Conservation (phyloP, 108 stramenopile genomes). For the Aurantiochytrium sp. region DNA sequence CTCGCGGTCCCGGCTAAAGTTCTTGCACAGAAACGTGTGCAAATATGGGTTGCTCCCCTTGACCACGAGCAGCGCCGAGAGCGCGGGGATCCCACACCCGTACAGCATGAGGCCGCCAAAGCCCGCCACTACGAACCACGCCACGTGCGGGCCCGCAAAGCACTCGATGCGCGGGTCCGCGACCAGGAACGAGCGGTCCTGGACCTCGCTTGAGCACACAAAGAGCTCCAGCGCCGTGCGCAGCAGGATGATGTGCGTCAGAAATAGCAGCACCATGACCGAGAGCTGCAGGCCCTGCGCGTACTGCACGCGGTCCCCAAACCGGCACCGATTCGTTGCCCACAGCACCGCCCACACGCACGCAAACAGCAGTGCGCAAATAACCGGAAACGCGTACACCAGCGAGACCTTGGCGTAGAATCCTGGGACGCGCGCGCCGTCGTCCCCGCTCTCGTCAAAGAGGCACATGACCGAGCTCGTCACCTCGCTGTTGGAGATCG, state of each 20-base stretch:
- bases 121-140: background rate
- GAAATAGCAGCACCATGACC: background rate
- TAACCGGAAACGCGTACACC: background rate
- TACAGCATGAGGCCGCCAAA: conserved; percentile 8
- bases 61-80: background rate
- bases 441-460: background rate
- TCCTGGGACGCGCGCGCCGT: background rate
- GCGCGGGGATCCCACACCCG: background rate
- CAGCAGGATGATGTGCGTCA: conserved; percentile 14
- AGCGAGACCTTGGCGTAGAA: conserved; percentile 2
- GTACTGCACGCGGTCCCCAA: background rate
- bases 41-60: background rate
- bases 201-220: background rate
- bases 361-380: background rate
- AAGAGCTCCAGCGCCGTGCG: background rate
- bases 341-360: background rate
- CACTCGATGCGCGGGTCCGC: conserved; percentile 16
- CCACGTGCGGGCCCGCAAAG: background rate
- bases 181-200: background rate
- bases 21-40: conserved; percentile 28
- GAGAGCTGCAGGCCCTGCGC: background rate
- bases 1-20: background rate
- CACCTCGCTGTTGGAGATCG: background rate
- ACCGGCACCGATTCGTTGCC: background rate
- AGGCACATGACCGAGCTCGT: background rate